Conservation (phyloP, 495 filamentous ascomycete genomes). For the Daldinia vernicosa region DNA sequence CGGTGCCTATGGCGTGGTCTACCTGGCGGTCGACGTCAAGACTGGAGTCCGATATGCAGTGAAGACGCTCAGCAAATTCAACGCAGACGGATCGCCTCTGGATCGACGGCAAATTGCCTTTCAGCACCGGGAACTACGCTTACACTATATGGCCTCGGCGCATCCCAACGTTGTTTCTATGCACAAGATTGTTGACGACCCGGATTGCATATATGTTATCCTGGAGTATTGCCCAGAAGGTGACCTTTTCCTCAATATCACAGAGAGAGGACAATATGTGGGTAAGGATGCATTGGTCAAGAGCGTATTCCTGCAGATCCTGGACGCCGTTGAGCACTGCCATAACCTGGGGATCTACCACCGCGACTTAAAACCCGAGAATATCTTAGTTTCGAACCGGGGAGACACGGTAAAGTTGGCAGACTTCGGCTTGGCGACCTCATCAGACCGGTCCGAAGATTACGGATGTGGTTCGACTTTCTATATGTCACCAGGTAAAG, state of each 20-base stretch:
- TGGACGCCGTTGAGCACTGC: conserved; percentile 97
- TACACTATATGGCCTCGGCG: conserved; percentile 86
- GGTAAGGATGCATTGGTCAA: conserved; percentile 91
- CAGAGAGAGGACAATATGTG: conserved; percentile 90
- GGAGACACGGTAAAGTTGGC: conserved; percentile 93
- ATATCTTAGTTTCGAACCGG: conserved; percentile 89
- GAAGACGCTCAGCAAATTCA: conserved; percentile 92
- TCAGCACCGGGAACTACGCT: conserved; percentile 90
- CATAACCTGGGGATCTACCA: conserved; percentile 95
- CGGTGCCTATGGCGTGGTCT: conserved; percentile 96
- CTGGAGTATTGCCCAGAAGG: conserved; percentile 98
- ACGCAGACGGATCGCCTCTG: conserved; percentile 72
- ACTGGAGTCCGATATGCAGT: conserved; percentile 88
- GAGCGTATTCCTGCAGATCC: conserved; percentile 89
- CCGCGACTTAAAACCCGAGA: conserved; percentile 97
- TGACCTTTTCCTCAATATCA: conserved; percentile 96
- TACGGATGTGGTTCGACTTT: conserved; percentile 99
- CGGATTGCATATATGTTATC: conserved; percentile 95
- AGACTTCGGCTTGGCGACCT: conserved; percentile 95
- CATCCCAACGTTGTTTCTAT: conserved; percentile 96
- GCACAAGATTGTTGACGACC: conserved; percentile 89
- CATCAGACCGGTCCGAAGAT: conserved; percentile 83
- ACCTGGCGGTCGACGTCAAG: conserved; percentile 88
- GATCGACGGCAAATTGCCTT: conserved; percentile 88
- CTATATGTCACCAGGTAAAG: conserved; percentile 98